These are phyloP conservation scores for Phialophora chinensis DNA, from an alignment of 2,329 filamentous ascomycete species.

Conservation along the genomic window DNA sequence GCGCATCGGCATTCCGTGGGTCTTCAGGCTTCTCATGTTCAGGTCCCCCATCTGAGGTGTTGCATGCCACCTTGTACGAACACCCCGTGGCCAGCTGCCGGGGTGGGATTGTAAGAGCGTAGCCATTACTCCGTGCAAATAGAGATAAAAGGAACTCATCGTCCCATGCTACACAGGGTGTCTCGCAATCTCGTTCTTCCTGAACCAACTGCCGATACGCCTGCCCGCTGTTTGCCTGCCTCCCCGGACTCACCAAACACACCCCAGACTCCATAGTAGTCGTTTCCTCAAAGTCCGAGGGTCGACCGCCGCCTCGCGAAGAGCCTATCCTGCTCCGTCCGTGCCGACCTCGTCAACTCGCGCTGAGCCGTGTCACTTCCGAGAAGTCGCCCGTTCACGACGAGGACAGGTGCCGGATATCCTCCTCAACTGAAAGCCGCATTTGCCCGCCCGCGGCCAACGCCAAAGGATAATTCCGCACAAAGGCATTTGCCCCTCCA, in stretches of 20 bases:
- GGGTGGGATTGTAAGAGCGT: background rate
- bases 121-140: background rate
- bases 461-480: conserved; percentile 1
- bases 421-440: background rate
- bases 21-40: background rate
- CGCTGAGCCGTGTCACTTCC: too few species aligned
- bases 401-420: background rate
- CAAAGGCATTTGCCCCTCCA: background rate
- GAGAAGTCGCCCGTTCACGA: background rate
- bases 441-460: background rate
- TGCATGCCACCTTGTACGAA: background rate
- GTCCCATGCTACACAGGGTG: background rate
- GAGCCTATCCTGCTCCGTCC: too few species aligned
- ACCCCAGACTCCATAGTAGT: background rate
- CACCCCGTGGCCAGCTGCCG: background rate
- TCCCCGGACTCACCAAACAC: background rate
- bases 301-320: background rate
- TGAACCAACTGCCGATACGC: conserved; percentile 1
- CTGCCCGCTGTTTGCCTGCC: background rate
- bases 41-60: background rate
- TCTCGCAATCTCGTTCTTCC: background rate
- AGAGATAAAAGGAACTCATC: background rate
- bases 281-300: background rate
- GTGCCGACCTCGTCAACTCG: background rate
- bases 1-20: background rate